Base-by-base conservation (phyloP, 306 rosid species). In the Betula pendula region DNA sequence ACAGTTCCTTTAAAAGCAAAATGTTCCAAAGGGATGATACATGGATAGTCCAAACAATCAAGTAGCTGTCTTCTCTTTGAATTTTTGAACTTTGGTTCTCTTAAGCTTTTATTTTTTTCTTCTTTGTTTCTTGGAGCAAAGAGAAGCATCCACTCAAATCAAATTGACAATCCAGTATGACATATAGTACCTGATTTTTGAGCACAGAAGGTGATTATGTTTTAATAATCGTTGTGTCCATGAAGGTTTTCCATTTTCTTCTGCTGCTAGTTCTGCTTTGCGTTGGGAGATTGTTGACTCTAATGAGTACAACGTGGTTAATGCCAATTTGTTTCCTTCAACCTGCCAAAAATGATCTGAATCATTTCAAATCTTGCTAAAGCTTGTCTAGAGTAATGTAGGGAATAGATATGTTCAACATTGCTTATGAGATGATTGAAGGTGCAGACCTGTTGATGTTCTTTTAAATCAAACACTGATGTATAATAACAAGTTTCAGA, bases 401-500 rank as follows among this genome's bases (percentile, higher is more conserved):
- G 38, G 14, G 70, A 49, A 71, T 62, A 35, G 31, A 44, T n/a
- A 60, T 27, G 56, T 50, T 42, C 51, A 45, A 53, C 38, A 40
- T 22, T 43, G 1, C 25, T 76, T 68, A 45, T 11, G 62, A 62
- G 75, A 52, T 35, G 24, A 62, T 44, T 19, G 52, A 68, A 42
- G 74, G 79, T 40, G 27, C 72, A 53, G 72, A 95, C 97, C 97
- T 92, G 89, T 71, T 77, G 72, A 29, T 72, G 83, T 25, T 87
- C 85, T 77, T 83, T 76, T 62, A 82, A 83, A 81, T 88, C 95
- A 73, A 80, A 66, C 12, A 88, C 85, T 52, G 92, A 76, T 45
- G 89, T 94, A 82, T 89, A 90, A 77, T 92, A 88, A 84, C 97
- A 95, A 40, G 98, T 95, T 82, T 90, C 97, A 0, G 93, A 72